phyloP scores from a whole-genome alignment of 305 asterid genomes.

The Rubia tinctorum region DNA sequence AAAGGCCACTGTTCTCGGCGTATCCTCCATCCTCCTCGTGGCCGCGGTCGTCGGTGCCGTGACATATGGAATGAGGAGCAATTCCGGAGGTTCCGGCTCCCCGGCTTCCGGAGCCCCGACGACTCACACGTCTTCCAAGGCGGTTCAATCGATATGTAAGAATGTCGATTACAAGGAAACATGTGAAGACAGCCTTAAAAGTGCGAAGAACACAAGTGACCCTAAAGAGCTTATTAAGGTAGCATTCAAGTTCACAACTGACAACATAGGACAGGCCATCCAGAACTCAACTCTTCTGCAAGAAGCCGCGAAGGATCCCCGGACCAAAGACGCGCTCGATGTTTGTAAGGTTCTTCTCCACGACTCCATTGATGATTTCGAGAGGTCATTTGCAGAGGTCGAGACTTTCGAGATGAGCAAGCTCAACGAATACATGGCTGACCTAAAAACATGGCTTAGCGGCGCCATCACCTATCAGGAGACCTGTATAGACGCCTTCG shows the following conservation, averaged over 20 bases:
- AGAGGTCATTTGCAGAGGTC: constrained; percentile 47
- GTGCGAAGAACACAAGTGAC: constrained; percentile 38
- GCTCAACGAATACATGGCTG: constrained; percentile 28
- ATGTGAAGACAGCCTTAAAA: constrained; percentile 21
- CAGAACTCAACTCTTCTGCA: constrained; percentile 36
- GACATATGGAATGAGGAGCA: too few relatives aligned
- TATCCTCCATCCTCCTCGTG: constrained; percentile 60
- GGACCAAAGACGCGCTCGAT: constrained; percentile 54
- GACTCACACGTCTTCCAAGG: too few relatives aligned
- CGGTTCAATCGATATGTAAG: constrained; percentile 23
- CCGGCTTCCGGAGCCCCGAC: too few relatives aligned
- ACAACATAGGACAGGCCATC: constrained; percentile 35
- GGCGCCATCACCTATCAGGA: constrained; percentile 50
- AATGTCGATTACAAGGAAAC: constrained; percentile 29
- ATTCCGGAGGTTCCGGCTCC: too few relatives aligned
- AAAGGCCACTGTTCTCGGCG: constrained; percentile 41
- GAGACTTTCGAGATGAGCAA: constrained; percentile 30
- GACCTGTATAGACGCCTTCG: constrained; percentile 62
- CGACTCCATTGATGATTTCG: constrained; percentile 60
- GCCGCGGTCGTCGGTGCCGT: constrained; percentile 60
- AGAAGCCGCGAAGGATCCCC: constrained; percentile 45
- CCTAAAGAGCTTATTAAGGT: constrained; percentile 53
- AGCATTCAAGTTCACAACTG: constrained; percentile 44
- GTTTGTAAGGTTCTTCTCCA: constrained; percentile 50
- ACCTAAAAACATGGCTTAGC: constrained; percentile 60